Evolutionary conservation across 192 early-diverging fungal species (phyloP).

Genomic region (Entomortierella chlamydospora): DNA sequence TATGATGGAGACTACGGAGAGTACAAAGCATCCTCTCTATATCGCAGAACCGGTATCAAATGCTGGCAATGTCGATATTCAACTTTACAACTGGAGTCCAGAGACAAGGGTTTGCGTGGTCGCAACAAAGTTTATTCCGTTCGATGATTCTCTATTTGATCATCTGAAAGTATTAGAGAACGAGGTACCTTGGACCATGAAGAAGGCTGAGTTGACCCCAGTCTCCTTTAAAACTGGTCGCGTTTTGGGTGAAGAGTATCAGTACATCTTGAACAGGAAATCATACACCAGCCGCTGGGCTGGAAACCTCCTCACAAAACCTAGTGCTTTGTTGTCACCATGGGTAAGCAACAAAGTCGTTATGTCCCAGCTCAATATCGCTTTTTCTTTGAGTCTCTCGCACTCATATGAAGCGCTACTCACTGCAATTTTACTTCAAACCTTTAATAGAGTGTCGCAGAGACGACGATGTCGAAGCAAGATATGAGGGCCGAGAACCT

Average conservation of each 20-base stretch:
- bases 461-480: constrained; percentile 25
- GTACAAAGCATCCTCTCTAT: constrained; percentile 24
- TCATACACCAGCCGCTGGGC: constrained; percentile 49
- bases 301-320: constrained; percentile 59
- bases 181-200: constrained; percentile 23
- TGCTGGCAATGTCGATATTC: constrained; percentile 14
- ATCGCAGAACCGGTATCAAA: not conserved
- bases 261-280: constrained; percentile 63
- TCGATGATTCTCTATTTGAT: not conserved
- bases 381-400: no score
- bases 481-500: not conserved
- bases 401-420: no score
- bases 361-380: no score
- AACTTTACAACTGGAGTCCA: constrained; percentile 38
- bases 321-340: constrained; percentile 56
- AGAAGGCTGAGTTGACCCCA: constrained; percentile 15
- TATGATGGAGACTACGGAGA: constrained; percentile 31
- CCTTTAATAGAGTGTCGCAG: constrained; percentile 21
- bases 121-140: constrained; percentile 28
- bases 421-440: no score
- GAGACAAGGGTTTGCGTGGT: constrained; percentile 37
- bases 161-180: constrained; percentile 4
- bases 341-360: constrained; percentile 44
- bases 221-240: constrained; percentile 45
- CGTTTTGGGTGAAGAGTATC: constrained; percentile 63